phyloP scores from a whole-genome alignment of 2,329 filamentous ascomycete species.

The Phoma sp. region DNA sequence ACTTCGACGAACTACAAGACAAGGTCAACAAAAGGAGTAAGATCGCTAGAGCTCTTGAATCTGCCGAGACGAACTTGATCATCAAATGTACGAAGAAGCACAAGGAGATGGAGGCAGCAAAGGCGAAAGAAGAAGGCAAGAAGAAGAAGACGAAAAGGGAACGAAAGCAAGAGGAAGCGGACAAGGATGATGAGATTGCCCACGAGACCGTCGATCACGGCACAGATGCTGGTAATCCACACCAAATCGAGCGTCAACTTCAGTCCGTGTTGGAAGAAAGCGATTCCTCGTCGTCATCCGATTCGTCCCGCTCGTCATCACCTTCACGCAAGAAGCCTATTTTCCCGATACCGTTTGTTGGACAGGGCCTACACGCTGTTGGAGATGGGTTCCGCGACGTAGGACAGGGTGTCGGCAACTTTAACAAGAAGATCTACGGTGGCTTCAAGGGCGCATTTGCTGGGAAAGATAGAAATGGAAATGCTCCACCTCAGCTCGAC shows the following conservation, averaged over 20 bases:
- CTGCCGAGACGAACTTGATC: conserved; percentile 85
- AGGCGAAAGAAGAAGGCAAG: conserved; percentile 68
- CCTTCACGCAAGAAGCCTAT: conserved; percentile 39
- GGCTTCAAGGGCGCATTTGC: conserved; percentile 47
- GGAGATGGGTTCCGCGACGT: conserved; percentile 60
- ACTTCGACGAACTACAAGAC: conserved; percentile 81
- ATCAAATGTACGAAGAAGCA: conserved; percentile 80
- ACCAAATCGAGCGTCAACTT: conserved; percentile 62
- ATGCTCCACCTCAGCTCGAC: conserved; percentile 27
- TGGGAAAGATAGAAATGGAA: conserved; percentile 20
- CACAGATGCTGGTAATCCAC: conserved; percentile 64
- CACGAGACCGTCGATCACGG: conserved; percentile 61
- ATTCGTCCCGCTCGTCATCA: conserved; percentile 45
- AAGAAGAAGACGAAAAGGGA: conserved; percentile 60
- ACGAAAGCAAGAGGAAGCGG: conserved; percentile 69
- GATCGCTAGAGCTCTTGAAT: conserved; percentile 76
- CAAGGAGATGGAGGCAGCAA: conserved; percentile 69
- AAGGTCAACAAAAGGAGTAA: conserved; percentile 80
- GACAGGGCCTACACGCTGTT: conserved; percentile 52
- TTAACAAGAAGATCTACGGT: conserved; percentile 50
- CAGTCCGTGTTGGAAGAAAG: conserved; percentile 52
- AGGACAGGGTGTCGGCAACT: conserved; percentile 52
- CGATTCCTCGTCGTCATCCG: conserved; percentile 39
- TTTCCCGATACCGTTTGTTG: conserved; percentile 55
- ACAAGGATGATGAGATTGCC: conserved; percentile 62